Base-by-base conservation (phyloP, 176 grass and related monocot species). In the Melocanna baccifera region DNA sequence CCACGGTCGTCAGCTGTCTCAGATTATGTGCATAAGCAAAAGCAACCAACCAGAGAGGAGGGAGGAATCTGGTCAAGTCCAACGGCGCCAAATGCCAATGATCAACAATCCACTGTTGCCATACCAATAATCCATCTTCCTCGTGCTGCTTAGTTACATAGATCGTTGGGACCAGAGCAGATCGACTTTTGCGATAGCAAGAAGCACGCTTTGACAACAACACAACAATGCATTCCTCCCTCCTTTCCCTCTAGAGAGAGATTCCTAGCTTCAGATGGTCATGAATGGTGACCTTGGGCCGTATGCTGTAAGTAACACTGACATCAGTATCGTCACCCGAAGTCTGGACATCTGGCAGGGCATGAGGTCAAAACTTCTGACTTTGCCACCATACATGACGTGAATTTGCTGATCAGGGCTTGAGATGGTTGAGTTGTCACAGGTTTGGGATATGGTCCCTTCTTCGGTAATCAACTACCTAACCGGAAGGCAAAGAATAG, bases 351-450 rank as follows among this genome's bases (percentile, higher is more conserved):
- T 3, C 26, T 6, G 71, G 71, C 61, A n/a, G n/a, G 6, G 16
- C 59, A 79, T 1, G 23, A 64, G 40, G 59, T 22, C 76, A 34
- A 40, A 28, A 28, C 9, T 64, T 32, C 12, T 34, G 77, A 66
- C 41, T 66, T 34, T 5, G 8, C 23, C 26, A 34, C 29, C 48
- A 16, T 15, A 0, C 39, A 12, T 66, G 43, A 65, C 4, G 45
- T 80, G 61, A 12, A 67, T 66, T 66, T 45, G 39, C 58, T 63
- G 43, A 64, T 78, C 25, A 64, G 76, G 25, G 20, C 48, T 65
- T 66, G 13, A 37, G 42, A 80, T 23, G 62, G 45, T 80, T 80
- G 77, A 40, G 29, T 80, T 65, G 62, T 67, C 77, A 51, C 77
- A 36, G 7, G 36, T 78, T 78, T 45, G 56, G 75, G 56, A 9